Evolutionary conservation across 2,329 filamentous ascomycete genomes (phyloP).

Genomic region (Berkeleyomyces rouxiae): DNA sequence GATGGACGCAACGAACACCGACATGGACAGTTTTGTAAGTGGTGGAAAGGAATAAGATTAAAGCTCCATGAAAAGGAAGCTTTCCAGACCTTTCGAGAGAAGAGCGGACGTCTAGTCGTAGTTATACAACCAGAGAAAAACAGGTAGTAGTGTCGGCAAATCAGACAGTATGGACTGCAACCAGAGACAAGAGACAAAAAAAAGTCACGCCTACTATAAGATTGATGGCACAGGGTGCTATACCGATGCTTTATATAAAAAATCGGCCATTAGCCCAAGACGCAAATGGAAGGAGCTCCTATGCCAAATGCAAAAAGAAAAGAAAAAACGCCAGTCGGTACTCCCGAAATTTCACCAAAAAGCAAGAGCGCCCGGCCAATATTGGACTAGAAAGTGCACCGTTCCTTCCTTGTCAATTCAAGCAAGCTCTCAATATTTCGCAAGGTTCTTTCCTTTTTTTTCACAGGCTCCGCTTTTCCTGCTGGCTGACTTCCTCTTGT

Average conservation of each 20-base stretch:
- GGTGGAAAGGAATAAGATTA: background rate
- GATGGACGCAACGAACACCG: constrained; percentile 11
- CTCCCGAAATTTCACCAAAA: background rate
- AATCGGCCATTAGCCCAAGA: background rate
- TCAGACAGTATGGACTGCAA: background rate
- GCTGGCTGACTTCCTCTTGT: background rate
- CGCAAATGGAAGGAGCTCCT: background rate
- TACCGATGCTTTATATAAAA: too few species aligned
- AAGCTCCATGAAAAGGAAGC: background rate
- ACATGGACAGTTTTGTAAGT: constrained; percentile 11
- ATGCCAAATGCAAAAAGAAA: background rate
- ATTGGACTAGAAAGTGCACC: background rate
- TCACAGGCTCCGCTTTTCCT: background rate
- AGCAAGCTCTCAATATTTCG: background rate
- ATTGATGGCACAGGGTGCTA: too few species aligned
- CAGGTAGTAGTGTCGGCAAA: background rate
- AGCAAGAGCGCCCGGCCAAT: background rate
- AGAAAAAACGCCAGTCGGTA: background rate
- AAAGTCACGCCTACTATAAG: background rate
- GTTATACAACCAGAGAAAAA: background rate
- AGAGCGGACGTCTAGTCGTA: background rate
- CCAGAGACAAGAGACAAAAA: background rate
- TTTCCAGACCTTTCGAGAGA: background rate
- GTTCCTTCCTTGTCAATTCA: background rate
- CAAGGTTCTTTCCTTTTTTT: background rate